Evolutionary conservation across 306 rosid genomes (phyloP).

Genomic region (Cucumis melo): DNA sequence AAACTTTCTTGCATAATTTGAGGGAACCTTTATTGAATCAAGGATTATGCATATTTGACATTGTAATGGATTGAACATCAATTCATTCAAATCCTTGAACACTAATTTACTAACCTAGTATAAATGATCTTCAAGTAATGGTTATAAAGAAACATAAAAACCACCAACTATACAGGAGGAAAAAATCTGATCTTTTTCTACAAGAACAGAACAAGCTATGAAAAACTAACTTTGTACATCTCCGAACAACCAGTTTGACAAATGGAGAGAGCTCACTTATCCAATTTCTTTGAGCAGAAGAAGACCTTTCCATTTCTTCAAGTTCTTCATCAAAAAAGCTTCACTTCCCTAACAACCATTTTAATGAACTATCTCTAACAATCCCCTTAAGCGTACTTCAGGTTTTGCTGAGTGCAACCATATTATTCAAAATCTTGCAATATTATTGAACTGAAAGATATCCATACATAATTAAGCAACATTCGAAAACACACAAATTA

Average conservation of each 20-base stretch:
- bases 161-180: not conserved
- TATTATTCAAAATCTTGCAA: no score
- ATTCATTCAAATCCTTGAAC: conserved; percentile 10
- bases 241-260: conserved; percentile 76
- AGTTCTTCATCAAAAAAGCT: no score
- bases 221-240: conserved; percentile 75
- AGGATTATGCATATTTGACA: conserved; percentile 55
- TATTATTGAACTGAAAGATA: no score
- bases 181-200: not conserved
- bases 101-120: not conserved
- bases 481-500: no score
- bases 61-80: not conserved
- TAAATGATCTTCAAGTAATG: not conserved
- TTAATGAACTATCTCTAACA: no score
- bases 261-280: conserved; percentile 58
- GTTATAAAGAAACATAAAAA: not conserved
- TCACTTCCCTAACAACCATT: no score
- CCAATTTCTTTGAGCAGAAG: no score
- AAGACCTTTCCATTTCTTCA: no score
- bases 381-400: no score
- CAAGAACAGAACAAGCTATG: conserved; percentile 1
- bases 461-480: no score
- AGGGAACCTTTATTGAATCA: conserved; percentile 57
- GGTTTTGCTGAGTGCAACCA: no score
- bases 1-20: conserved; percentile 66